Percentiles rank a stretch among this genome's conserved stretches.
Evolutionary conservation across 139 green algal species (phyloP).

Genomic region (Chara braunii): DNA sequence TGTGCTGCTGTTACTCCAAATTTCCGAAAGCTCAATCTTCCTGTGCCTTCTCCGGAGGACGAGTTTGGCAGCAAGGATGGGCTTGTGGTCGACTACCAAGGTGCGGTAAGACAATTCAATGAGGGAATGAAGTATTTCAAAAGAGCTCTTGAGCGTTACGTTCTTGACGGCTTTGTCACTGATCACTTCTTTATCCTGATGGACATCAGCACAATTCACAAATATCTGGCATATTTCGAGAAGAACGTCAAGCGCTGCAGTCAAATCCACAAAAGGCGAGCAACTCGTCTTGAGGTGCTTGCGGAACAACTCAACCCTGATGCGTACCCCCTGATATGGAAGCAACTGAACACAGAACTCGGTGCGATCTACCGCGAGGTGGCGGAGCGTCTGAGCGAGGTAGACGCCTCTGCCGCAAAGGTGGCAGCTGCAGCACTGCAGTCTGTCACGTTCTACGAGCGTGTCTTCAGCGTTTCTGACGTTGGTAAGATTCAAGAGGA

Average conservation of each 20-base stretch:
- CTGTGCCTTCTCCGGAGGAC: no score
- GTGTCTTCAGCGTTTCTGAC: not conserved
- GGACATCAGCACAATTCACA: not conserved
- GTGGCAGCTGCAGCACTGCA: not conserved
- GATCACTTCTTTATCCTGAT: not conserved
- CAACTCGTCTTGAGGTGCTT: not conserved
- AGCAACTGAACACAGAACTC: not conserved
- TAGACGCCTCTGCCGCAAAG: not conserved
- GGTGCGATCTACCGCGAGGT: not conserved
- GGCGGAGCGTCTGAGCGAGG: not conserved
- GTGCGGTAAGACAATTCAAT: not conserved
- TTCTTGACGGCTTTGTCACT: not conserved
- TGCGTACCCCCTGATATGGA: not conserved
- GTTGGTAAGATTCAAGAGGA: not conserved
- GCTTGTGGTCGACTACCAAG: not conserved
- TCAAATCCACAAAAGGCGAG: not conserved
- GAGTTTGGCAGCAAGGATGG: not conserved
- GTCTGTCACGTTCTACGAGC: not conserved
- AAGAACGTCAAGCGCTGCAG: not conserved
- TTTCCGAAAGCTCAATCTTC: no score
- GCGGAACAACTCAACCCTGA: not conserved
- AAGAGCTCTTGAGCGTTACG: not conserved
- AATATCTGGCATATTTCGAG: not conserved
- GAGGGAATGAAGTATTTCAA: not conserved
- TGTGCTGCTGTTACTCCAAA: no score